A percentile compares a stretch with the other conserved stretches of the same genome.
Conservation (phyloP, 495 filamentous ascomycete genomes). For the Staphylotrichum longicolle region DNA sequence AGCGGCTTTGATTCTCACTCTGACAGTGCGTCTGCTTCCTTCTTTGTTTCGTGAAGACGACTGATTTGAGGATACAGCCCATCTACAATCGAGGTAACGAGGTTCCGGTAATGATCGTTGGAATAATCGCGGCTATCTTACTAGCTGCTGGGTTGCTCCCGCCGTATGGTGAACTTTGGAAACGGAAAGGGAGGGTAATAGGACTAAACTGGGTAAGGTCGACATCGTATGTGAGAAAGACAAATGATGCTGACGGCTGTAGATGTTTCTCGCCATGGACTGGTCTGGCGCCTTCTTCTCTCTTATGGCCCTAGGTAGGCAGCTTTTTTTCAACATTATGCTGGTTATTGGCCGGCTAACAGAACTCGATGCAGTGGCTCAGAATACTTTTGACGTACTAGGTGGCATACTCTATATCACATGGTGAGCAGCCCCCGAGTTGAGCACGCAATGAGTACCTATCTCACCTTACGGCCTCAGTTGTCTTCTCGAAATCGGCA, state of each 20-base stretch:
- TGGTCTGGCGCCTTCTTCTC: conserved; percentile 73
- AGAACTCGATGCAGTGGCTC: conserved; percentile 47
- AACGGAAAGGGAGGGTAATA: conserved; percentile 64
- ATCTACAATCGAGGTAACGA: conserved; percentile 51
- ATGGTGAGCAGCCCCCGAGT: conserved; percentile 45
- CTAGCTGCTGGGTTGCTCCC: conserved; percentile 70
- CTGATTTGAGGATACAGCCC: conserved; percentile 33
- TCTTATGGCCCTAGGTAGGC: conserved; percentile 64
- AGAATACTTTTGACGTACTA: conserved; percentile 67
- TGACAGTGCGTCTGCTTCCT: conserved; percentile 46
- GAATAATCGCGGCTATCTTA: conserved; percentile 65
- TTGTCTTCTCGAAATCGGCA: conserved; percentile 63
- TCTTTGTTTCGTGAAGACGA: not conserved
- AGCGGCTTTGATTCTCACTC: conserved; percentile 59
- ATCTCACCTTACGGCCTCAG: conserved; percentile 32
- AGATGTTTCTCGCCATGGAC: conserved; percentile 69
- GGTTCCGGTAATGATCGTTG: conserved; percentile 57
- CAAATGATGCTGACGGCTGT: conserved; percentile 6
- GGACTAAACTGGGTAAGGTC: conserved; percentile 57
- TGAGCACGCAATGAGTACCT: not conserved
- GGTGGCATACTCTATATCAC: conserved; percentile 69
- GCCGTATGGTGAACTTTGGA: conserved; percentile 71
- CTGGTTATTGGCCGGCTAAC: not conserved
- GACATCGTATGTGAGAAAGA: not conserved
- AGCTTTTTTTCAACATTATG: not conserved